These are phyloP conservation scores for Hemisphaericaspora xylanilytica DNA, from an alignment of 1,139 yeast genomes.

Conservation along the genomic window DNA sequence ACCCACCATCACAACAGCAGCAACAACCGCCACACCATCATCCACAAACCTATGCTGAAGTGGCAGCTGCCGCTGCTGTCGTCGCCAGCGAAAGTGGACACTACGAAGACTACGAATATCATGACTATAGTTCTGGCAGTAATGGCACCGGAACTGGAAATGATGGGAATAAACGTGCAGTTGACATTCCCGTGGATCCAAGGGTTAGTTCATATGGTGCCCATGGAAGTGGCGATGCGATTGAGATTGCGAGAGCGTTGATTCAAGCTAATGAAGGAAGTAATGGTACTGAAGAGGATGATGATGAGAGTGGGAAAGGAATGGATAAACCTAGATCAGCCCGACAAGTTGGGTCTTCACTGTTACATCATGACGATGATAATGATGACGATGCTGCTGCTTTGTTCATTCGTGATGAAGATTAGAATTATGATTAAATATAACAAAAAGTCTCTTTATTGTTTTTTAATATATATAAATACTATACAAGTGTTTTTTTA, in stretches of 20 bases:
- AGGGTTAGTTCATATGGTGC: slow-evolving; percentile 52
- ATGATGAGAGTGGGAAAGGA: slow-evolving; percentile 8
- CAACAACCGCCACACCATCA: slow-evolving; percentile 3
- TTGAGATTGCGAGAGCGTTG: slow-evolving; percentile 65
- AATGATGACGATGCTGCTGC: slow-evolving; percentile 22
- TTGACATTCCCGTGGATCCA: slow-evolving; percentile 53
- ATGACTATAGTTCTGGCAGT: slow-evolving; percentile 20
- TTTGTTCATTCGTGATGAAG: slow-evolving; percentile 23
- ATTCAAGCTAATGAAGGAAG: slow-evolving; percentile 55
- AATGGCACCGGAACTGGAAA: slow-evolving; percentile 11
- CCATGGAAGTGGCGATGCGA: slow-evolving; percentile 52
- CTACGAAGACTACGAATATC: slow-evolving; percentile 20
- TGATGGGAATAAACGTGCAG: slow-evolving; percentile 14
- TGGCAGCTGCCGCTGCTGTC: slow-evolving; percentile 42
- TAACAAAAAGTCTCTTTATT: neutral
- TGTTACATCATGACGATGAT: slow-evolving; percentile 7
- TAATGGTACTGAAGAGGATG: no score
- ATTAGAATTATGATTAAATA: neutral
- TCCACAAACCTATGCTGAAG: slow-evolving; percentile 37
- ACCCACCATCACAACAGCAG: slow-evolving; percentile 3
- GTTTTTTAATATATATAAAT: no score
- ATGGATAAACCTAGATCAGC: slow-evolving; percentile 10
- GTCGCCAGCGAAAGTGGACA: slow-evolving; percentile 6
- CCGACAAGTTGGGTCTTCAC: no score
- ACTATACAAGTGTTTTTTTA: no score